Percentiles rank a stretch among this genome's conserved stretches.
Conservation (phyloP, 768 basidiomycete genomes). For the Cystofilobasidium ferigula region DNA sequence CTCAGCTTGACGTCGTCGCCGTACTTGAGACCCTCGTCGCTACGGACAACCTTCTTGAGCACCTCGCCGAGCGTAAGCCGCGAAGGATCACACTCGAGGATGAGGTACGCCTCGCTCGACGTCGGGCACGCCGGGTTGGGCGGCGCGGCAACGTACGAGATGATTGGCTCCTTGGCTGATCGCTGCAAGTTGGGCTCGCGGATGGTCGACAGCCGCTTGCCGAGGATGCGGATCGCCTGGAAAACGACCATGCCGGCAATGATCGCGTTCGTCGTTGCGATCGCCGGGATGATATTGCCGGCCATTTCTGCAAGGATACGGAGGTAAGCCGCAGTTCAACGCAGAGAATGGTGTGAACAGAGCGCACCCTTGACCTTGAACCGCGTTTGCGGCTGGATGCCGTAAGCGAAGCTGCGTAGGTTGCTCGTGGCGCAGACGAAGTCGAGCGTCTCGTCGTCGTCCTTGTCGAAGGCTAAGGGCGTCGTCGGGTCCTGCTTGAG, state of each 20-base stretch:
- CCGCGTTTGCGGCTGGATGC: slow-evolving; percentile 74
- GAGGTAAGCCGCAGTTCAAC: too few species aligned
- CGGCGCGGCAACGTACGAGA: slow-evolving; percentile 51
- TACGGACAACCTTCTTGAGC: slow-evolving; percentile 51
- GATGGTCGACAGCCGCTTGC: slow-evolving; percentile 41
- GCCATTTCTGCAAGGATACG: slow-evolving; percentile 69
- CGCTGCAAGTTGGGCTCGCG: slow-evolving; percentile 70
- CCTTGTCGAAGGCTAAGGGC: slow-evolving; percentile 77
- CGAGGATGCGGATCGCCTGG: slow-evolving; percentile 72
- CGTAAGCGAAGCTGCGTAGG: slow-evolving; percentile 78
- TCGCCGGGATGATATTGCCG: slow-evolving; percentile 97
- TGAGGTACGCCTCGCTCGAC: slow-evolving; percentile 72
- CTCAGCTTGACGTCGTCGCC: slow-evolving; percentile 47
- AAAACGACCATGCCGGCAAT: slow-evolving; percentile 89
- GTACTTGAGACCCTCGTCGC: slow-evolving; percentile 37
- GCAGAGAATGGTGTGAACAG: background rate
- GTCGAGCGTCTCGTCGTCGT: slow-evolving; percentile 91
- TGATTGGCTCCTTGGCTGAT: slow-evolving; percentile 67
- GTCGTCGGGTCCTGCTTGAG: slow-evolving; percentile 45
- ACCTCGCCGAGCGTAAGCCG: slow-evolving; percentile 61
- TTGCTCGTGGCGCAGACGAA: slow-evolving; percentile 94
- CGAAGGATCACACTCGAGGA: slow-evolving; percentile 60
- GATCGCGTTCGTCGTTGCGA: slow-evolving; percentile 97
- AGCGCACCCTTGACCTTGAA: slow-evolving; percentile 87
- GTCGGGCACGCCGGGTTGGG: slow-evolving; percentile 74